phyloP scores from a whole-genome alignment of 2,329 filamentous ascomycete species.

The Coniochaeta sp. region DNA sequence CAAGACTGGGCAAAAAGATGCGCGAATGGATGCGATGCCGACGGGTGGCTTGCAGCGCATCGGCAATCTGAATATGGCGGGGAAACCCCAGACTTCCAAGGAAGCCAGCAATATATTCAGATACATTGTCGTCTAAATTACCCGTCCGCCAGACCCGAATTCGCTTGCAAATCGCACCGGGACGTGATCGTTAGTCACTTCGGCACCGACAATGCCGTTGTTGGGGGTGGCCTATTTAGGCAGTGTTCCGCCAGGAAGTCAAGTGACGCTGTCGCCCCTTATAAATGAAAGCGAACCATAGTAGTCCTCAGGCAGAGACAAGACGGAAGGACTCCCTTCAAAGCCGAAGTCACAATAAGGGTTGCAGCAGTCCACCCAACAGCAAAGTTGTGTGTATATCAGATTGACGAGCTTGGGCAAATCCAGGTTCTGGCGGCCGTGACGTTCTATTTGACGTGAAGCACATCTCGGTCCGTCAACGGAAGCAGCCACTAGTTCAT shows the following conservation, averaged over 20 bases:
- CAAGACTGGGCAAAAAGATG: conserved; percentile 8
- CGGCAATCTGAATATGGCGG: conserved; percentile 12
- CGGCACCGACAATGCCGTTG: conserved; percentile 4
- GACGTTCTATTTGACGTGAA: background rate
- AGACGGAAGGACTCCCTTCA: conserved; percentile 14
- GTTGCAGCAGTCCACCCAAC: background rate
- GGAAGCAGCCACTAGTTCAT: background rate
- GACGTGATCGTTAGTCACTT: conserved; percentile 4
- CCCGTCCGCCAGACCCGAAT: conserved; percentile 1
- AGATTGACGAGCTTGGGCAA: background rate
- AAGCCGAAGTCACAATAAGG: conserved; percentile 7
- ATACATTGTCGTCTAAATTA: conserved; percentile 17
- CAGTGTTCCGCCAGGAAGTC: conserved; percentile 6
- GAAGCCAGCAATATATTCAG: conserved; percentile 16
- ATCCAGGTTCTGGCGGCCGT: background rate
- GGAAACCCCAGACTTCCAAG: conserved; percentile 16
- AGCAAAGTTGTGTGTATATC: background rate
- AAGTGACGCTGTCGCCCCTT: background rate
- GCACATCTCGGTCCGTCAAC: background rate
- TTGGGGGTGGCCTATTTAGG: conserved; percentile 12
- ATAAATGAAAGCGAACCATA: background rate
- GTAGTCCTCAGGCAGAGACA: conserved; percentile 8
- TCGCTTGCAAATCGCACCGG: background rate
- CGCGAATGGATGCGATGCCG: conserved; percentile 7
- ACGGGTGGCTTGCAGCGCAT: conserved; percentile 10